Conservation (phyloP, 2,329 filamentous ascomycete genomes). For the Tolypocladium tundrense region DNA sequence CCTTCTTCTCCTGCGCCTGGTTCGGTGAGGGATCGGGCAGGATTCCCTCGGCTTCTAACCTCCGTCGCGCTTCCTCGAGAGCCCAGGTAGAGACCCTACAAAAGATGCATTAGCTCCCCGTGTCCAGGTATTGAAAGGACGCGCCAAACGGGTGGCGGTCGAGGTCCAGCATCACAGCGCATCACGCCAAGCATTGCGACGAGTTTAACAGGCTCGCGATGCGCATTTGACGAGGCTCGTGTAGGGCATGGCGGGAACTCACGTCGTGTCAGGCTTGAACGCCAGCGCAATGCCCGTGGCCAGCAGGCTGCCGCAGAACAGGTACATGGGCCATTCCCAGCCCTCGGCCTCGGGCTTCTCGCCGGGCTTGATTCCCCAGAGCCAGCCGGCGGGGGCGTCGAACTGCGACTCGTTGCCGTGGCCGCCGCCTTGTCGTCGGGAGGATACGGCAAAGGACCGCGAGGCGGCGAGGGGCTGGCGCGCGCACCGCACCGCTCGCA, state of each 20-base stretch:
- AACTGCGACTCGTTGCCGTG: conserved; percentile 61
- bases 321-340: conserved; percentile 82
- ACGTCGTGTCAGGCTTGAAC: conserved; percentile 99
- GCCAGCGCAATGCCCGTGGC: conserved; percentile 73
- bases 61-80: conserved; percentile 86
- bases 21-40: conserved; percentile 60
- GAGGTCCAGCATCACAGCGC: not conserved
- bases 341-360: conserved; percentile 95
- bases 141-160: not conserved
- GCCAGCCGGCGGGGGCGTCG: conserved; percentile 83
- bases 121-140: not conserved
- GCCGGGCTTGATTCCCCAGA: conserved; percentile 87
- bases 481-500: conserved; percentile 26
- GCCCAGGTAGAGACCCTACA: conserved; percentile 97
- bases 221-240: not conserved
- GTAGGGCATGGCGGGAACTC: conserved; percentile 34
- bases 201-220: not conserved
- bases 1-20: conserved; percentile 41
- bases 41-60: conserved; percentile 93
- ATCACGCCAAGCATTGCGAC: not conserved
- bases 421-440: conserved; percentile 29
- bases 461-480: conserved; percentile 20
- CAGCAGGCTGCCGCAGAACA: conserved; percentile 70
- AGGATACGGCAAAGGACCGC: conserved; percentile 34
- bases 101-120: not conserved